Percentiles rank a stretch among this genome's conserved stretches.
phyloP scores from a whole-genome alignment of 495 filamentous ascomycete genomes.

The Tuber brumale region DNA sequence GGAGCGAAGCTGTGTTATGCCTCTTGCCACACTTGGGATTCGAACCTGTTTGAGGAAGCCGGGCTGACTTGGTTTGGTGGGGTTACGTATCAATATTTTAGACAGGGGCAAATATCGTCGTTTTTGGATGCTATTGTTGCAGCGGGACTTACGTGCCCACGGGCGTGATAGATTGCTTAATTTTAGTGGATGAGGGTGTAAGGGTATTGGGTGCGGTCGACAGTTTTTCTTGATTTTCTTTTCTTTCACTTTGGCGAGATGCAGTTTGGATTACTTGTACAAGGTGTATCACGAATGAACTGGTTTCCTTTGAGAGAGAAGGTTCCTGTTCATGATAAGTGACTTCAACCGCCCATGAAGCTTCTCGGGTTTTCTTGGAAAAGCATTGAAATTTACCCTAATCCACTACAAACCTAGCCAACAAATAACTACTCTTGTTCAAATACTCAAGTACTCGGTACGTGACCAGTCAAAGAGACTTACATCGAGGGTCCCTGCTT shows the following conservation, averaged over 20 bases:
- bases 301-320: not conserved
- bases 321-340: not conserved
- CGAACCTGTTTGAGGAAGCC: not conserved
- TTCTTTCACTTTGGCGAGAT: not conserved
- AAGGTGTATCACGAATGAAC: not conserved
- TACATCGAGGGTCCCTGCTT: not conserved
- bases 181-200: not conserved
- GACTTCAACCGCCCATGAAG: not conserved
- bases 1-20: conserved; percentile 4
- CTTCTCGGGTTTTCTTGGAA: not conserved
- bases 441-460: not conserved
- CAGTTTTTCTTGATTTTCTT: not conserved
- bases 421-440: not conserved
- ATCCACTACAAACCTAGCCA: not conserved
- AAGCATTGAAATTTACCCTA: not conserved
- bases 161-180: not conserved
- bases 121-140: conserved; percentile 1
- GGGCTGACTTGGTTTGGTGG: not conserved
- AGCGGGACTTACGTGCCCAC: not conserved
- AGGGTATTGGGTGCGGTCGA: not conserved
- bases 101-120: not conserved
- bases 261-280: not conserved
- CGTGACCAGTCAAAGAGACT: not conserved
- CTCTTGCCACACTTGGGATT: not conserved
- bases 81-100: not conserved